Percentiles rank a stretch among this genome's conserved stretches.
These are phyloP conservation scores for Flammula alnicola DNA, from an alignment of 1,284 basidiomycete species.

Conservation along the genomic window DNA sequence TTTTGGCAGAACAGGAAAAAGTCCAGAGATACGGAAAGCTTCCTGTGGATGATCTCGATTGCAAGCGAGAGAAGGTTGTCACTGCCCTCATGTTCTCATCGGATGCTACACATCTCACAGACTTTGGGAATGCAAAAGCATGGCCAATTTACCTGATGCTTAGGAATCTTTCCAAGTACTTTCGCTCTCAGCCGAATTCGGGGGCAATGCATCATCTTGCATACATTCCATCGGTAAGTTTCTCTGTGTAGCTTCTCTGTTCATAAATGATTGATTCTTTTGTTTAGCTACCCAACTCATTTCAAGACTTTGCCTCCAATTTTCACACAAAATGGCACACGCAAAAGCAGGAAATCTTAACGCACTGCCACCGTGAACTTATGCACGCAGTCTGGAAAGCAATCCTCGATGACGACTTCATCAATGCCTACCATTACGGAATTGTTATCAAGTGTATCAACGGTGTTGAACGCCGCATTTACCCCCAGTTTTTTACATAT, in stretches of 20 bases:
- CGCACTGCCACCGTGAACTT: conserved; percentile 29
- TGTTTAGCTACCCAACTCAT: conserved; percentile 28
- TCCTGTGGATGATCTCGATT: conserved; percentile 24
- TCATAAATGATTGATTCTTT: conserved; percentile 19
- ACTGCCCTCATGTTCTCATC: conserved; percentile 40
- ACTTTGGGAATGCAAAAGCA: conserved; percentile 36
- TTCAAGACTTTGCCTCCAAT: conserved; percentile 29
- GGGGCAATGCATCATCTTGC: conserved; percentile 27
- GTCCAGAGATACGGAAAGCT: conserved; percentile 19
- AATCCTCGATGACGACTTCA: conserved; percentile 26
- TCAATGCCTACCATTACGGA: conserved; percentile 28
- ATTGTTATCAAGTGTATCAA: conserved; percentile 30
- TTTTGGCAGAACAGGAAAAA: conserved; percentile 27
- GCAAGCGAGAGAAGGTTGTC: conserved; percentile 32
- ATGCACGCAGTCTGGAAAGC: conserved; percentile 29
- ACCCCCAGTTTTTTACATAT: conserved; percentile 33
- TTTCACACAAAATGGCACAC: conserved; percentile 22
- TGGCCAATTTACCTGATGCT: conserved; percentile 39
- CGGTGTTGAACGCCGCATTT: conserved; percentile 30
- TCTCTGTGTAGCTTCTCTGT: conserved; percentile 24
- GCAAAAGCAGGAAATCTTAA: conserved; percentile 19
- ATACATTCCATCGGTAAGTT: conserved; percentile 22
- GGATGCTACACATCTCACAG: conserved; percentile 39
- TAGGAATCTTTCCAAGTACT: conserved; percentile 38
- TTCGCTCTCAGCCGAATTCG: conserved; percentile 20